Base-by-base conservation (phyloP, 2,329 filamentous ascomycete genomes). In the Penicillium sp. region DNA sequence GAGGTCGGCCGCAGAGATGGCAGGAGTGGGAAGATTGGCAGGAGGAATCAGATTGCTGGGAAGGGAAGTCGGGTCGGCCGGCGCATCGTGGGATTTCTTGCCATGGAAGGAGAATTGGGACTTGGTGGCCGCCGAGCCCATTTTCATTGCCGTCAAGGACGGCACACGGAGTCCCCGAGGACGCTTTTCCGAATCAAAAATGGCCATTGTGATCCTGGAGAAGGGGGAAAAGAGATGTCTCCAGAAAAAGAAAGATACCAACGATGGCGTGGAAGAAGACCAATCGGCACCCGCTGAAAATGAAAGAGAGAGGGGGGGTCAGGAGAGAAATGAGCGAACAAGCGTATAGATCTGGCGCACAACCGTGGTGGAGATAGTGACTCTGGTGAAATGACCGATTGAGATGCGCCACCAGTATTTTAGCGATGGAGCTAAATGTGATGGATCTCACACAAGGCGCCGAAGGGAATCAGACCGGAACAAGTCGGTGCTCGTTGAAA, bases 111-210 rank as follows among this genome's bases (percentile, higher is more conserved):
- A 53, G 36, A 56, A 54, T 43, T 64, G 63, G 29, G 65, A 62
- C 38, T 50, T 56, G 39, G 56, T 52, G 32, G 56, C 56, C 36
- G 47, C 47, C 9, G 45, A 44, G 12, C 50, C 46, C 33, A 47
- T 49, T 52, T 66, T 67, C 43, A 64, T 58, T 11, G 61, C 59
- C 37, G 64, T 61, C 6, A 66, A 55, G 12, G 65, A 66, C 0
- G 65, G 65, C 12, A 67, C 57, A 38, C 65, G 62, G 45, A 67
- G 54, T 39, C 65, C 65, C 5, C 60, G 59, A 11, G 64, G 58
- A 43, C 64, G 62, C 39, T 65, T 66, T 26, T 66, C 65, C n/a
- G 64, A 61, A 37, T 67, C 64, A 44, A 65, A 60, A 39, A 66
- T 60, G 8, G 63, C 63, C 65, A 67, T 67, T 4, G 37, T 53